Evolutionary conservation across 306 rosid species (phyloP), one percentile per base, ranked within the genome.

Genomic region (Potentilla sterilis): DNA sequence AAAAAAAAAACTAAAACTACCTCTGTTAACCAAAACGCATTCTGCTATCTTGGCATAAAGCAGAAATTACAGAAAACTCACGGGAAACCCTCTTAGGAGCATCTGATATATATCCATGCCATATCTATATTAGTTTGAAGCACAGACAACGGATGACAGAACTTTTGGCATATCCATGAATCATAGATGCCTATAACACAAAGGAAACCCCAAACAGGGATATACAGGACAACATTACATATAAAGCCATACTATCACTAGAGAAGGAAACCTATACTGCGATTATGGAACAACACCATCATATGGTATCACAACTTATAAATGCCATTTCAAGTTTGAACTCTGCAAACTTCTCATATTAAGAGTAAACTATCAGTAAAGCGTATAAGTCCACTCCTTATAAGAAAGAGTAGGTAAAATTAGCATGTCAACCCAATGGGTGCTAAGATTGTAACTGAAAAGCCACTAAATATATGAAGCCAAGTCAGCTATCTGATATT

Each of bases 211-310:
- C 52, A 47, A 13, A 14, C 19, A 47, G 19, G 18, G 6, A 47
- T 14, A 21, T 55, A 6, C 18, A 3, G 47, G 44, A 69, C 6
- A 57, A 22, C 40, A 16, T 44, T 46, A 47, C 41, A 28, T 4
- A 32, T 16, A 32, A 68, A 68, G 38, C 57, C 72, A 43, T 70
- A 69, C 3, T 19, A 22, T 44, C 11, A 43, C 51, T 67, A 67
- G 49, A 67, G 35, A 32, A 9, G 42, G 21, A 13, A 69, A 44
- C 40, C 34, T n/a, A 46, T 38, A 51, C 54, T 58, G 63, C 1
- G 28, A 57, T 57, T 58, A 68, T 22, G 72, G n/a, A 8, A 68
- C 49, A 69, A 44, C 15, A 7, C 9, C 55, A 69, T 44, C 73
- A 69, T 24, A 46, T 22, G 18, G 16, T 24, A 68, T 24, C 18